Base-by-base conservation (phyloP, 768 basidiomycete species). In the Boletus coccyginus region DNA sequence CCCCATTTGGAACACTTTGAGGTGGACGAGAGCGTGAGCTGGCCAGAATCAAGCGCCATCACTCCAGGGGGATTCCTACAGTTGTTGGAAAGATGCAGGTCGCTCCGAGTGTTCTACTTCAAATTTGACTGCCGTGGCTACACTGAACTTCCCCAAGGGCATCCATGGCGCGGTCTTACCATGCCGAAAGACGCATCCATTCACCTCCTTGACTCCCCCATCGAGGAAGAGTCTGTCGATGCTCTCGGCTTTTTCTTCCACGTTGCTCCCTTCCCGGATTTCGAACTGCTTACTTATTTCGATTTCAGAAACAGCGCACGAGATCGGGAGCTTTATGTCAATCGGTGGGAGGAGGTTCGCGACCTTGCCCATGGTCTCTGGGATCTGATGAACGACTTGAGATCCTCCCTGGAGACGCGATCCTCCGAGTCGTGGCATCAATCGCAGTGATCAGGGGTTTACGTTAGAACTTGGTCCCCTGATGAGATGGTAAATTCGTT, bases 181-280 rank as follows among this genome's bases (percentile, higher is more conserved):
- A 27, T 27, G 27, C 27, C 27, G 27, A 27, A 27, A 27, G 5
- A 6, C 27, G 3, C 27, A 6, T 27, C 27, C 27, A 27, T 27
- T 27, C 27, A 27, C 27, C 27, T 27, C 27, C 27, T 27, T 27
- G 6, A 27, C 6, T 27, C 27, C 27, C 27, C 27, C 27, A 27
- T 27, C 27, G 27, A 27, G 27, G 27, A 27, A 27, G 48, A 29
- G 9, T 52, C 61, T 7, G 24, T 62, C 3, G 31, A 58, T 6
- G 61, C 56, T 1, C 61, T 62, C 3, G 39, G 50, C 5, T 13
- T 52, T 19, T 62, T 62, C 56, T 62, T 62, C n/a, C 56, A 55
- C 1, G 53, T 31, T 11, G 56, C 53, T 16, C 46, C 56, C 1
- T 54, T 38, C 43, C 56, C 61, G 1, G 1, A 52, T 17, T 59